Evolutionary conservation across 2,329 filamentous ascomycete genomes (phyloP).

Genomic region (Aschersonia sp.): DNA sequence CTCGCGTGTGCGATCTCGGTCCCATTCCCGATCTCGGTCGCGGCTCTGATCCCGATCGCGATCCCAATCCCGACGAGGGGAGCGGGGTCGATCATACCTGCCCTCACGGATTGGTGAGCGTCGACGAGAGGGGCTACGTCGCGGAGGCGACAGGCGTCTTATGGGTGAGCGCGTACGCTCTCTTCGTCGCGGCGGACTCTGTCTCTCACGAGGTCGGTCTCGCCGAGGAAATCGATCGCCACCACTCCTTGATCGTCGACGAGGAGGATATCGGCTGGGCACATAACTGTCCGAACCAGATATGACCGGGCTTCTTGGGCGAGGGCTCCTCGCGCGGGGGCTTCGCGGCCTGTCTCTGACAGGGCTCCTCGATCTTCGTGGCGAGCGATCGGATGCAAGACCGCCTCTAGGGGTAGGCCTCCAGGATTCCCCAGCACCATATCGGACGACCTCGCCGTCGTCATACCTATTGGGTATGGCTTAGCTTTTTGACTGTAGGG

Average conservation of each 20-base stretch:
- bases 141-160: constrained; percentile 21
- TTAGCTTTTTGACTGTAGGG: too few relatives aligned
- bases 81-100: constrained; percentile 23
- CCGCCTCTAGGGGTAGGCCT: constrained; percentile 35
- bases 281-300: constrained; percentile 30
- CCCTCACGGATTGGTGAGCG: constrained; percentile 20
- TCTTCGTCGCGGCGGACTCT: constrained; percentile 20
- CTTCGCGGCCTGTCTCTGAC: constrained; percentile 15
- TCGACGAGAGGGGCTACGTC: constrained; percentile 22
- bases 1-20: constrained; percentile 14
- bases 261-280: constrained; percentile 25
- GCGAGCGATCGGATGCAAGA: constrained; percentile 25
- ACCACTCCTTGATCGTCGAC: constrained; percentile 25
- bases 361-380: constrained; percentile 19
- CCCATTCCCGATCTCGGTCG: constrained; percentile 16
- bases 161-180: constrained; percentile 21
- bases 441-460: constrained; percentile 46
- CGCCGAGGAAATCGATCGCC: constrained; percentile 24
- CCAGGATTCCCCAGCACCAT: constrained; percentile 47
- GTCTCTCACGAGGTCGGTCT: constrained; percentile 25
- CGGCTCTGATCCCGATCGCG: constrained; percentile 17
- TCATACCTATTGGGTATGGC: constrained; percentile 30
- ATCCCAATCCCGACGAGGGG: constrained; percentile 21
- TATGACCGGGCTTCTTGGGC: constrained; percentile 21
- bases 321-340: constrained; percentile 24